Base-by-base conservation (phyloP, 768 basidiomycete genomes). In the Podaxis carcinomalis region DNA sequence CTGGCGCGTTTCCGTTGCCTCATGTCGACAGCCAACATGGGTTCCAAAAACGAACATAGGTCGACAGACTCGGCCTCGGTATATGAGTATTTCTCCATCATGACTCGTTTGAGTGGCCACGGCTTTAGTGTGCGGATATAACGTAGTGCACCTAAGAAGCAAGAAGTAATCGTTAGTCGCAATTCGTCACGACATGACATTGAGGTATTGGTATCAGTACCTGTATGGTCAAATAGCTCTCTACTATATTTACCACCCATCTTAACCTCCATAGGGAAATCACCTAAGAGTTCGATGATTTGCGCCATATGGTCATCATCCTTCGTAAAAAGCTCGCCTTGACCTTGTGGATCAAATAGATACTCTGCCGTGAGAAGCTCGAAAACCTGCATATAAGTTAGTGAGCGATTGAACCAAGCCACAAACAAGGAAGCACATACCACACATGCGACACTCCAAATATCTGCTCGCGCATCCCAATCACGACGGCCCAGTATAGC, bases 301-400 rank as follows among this genome's bases (percentile, higher is more conserved):
- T 95, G 94, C 37, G 95, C 95, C 83, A 95, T 86, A 67, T 97
- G 95, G 71, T 98, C 96, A 68, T 95, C 94, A 72, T 97, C 94
- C 74, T 95, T 95, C 61, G 86, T 88, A 68, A 93, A 95, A 50
- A 90, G 74, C 65, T 88, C 87, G 25, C 86, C 85, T 72, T 91
- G 89, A 27, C 85, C 86, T 63, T 91, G 90, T 14, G 92, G 92
- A 69, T 96, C 94, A 70, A 97, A 96, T 44, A 97, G 83, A 71
- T 89, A 95, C 71, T 96, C 95, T 21, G 91, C 91, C 0, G 93
- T 95, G 62, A 95, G 76, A 63, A 97, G 80, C 73, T 97, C 95
- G 67, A 97, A 97, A 46, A 88, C 71, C 88, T 89, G 63, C 27
- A 57, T 40, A 57, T 32, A 51, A 3, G 64, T 52, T 27, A 6